These are phyloP conservation scores for Daldinia vernicosa DNA, from an alignment of 495 filamentous ascomycete species.

Conservation along the genomic window DNA sequence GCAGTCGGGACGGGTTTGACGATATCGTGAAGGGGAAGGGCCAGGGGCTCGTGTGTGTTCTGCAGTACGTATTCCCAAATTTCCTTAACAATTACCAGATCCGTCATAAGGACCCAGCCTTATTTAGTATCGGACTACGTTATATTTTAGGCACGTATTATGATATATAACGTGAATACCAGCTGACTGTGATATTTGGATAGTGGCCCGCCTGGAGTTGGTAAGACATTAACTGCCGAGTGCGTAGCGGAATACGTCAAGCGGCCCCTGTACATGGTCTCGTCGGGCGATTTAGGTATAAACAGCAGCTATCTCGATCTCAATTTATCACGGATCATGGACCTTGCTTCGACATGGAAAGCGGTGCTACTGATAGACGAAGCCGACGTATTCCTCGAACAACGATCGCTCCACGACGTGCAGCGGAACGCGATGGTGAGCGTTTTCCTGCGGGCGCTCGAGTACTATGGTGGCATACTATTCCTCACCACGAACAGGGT, in stretches of 20 bases:
- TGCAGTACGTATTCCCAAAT: conserved; percentile 42
- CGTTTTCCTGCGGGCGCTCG: conserved; percentile 57
- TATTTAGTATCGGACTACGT: background rate
- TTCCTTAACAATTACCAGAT: background rate
- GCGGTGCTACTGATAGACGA: conserved; percentile 63
- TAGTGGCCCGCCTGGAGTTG: conserved; percentile 49
- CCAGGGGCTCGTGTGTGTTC: conserved; percentile 52
- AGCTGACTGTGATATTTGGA: background rate
- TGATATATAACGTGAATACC: background rate
- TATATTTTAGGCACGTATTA: background rate
- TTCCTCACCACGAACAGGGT: conserved; percentile 62
- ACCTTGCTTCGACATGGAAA: conserved; percentile 57
- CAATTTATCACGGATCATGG: conserved; percentile 58
- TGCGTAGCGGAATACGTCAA: conserved; percentile 61
- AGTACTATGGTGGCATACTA: conserved; percentile 59
- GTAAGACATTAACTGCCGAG: conserved; percentile 54
- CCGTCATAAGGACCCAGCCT: background rate
- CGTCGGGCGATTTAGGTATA: conserved; percentile 62
- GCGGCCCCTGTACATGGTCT: conserved; percentile 64
- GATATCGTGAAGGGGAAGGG: conserved; percentile 53
- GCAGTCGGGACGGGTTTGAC: conserved; percentile 46
- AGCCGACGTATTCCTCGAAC: conserved; percentile 60
- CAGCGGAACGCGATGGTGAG: conserved; percentile 58
- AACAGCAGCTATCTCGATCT: conserved; percentile 43
- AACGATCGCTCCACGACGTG: conserved; percentile 52